Conservation (phyloP, 31 red algal species). For the Odonthalia washingtoniensis region DNA sequence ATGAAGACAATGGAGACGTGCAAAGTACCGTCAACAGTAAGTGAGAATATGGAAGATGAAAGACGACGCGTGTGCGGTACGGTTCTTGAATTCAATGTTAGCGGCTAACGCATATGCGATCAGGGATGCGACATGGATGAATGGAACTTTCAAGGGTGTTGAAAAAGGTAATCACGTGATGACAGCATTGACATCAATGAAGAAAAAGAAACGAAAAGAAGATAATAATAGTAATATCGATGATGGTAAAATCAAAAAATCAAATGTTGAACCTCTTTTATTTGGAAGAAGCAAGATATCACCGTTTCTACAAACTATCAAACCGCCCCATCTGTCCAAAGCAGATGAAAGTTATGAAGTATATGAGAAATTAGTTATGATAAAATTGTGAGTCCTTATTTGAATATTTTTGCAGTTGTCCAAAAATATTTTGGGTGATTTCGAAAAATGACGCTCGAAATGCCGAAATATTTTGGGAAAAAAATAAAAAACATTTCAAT, state of each 20-base stretch:
- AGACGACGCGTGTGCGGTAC: conserved; percentile 35
- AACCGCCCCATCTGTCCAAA: conserved; percentile 53
- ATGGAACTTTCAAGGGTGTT: conserved; percentile 51
- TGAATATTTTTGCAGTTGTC: too few species aligned
- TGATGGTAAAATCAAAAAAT: conserved; percentile 3
- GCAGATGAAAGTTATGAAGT: conserved; percentile 32
- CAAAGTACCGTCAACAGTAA: background rate
- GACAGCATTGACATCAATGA: conserved; percentile 34
- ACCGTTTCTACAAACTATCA: conserved; percentile 50
- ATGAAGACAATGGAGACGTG: conserved; percentile 54
- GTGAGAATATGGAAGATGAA: background rate
- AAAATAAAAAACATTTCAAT: too few species aligned
- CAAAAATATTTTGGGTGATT: too few species aligned
- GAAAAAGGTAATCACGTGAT: conserved; percentile 80
- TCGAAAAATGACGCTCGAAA: too few species aligned
- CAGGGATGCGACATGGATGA: conserved; percentile 23
- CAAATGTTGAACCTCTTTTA: conserved; percentile 63
- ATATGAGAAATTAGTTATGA: conserved; percentile 59
- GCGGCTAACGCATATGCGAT: conserved; percentile 78
- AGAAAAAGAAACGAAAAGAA: background rate
- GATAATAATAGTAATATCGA: background rate
- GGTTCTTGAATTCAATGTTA: conserved; percentile 79
- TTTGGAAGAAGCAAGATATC: conserved; percentile 73
- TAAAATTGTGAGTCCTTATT: too few species aligned
- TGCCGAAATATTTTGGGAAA: too few species aligned